Evolutionary conservation across 2,329 filamentous ascomycete genomes (phyloP), one percentile per base, ranked within the genome.

Genomic region (Ambrosiella xylebori): DNA sequence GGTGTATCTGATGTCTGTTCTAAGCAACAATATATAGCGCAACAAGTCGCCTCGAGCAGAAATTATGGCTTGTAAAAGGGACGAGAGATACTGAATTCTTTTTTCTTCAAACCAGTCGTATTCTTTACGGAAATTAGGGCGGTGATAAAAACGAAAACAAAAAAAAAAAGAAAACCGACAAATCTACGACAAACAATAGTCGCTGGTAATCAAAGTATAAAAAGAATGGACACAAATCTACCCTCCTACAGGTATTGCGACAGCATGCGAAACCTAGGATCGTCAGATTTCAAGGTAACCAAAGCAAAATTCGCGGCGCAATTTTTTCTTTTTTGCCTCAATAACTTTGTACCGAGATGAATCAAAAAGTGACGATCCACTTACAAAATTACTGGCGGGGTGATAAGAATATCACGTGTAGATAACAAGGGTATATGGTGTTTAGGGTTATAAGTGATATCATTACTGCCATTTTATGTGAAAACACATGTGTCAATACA

Each of bases 341-440:
- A n/a, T 54, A 54, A 50, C 54, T 57, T 54, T 27, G 9, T 38
- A 35, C 44, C 15, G 27, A 44, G 53, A 49, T 51, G 47, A 36
- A 57, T 41, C 13, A 45, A 54, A 60, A 60, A 60, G 59, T 60
- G 51, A 60, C 55, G 56, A 45, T 54, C 55, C 59, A 57, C 59
- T 56, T 60, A 41, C 56, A 53, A 56, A 54, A 19, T 38, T 56
- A 39, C 58, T 60, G 47, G 55, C 50, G 55, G 55, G 53, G 53
- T 54, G 59, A 61, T 61, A 61, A 61, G 45, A 8, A 12, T 19
- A 17, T 58, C 59, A 61, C 59, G 59, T 61, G 59, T 37, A 5
- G 59, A 61, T 61, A 58, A 11, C 7, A 19, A n/a, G 8, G 17
- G 52, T 39, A 40, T 40, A 8, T 17, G 36, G 13, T 40, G 13